A percentile compares a stretch with the other conserved stretches of the same genome.
Conservation (phyloP, 768 basidiomycete species). For the Chalciporus sphaerocephalus region DNA sequence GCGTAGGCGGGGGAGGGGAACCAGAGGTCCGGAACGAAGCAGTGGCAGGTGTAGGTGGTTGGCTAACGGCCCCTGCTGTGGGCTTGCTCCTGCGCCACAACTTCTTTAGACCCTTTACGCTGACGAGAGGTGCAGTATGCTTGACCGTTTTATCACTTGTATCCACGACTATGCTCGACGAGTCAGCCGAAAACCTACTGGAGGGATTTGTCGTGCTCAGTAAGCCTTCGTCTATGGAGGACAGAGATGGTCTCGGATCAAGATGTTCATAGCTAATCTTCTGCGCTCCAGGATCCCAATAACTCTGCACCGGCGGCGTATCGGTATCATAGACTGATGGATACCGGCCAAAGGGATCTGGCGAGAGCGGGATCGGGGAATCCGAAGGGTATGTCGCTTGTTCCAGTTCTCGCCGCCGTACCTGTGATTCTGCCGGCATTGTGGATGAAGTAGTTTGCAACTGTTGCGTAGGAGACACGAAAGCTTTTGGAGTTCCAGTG, state of each 20-base stretch:
- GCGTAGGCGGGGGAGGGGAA: slow-evolving; percentile 33
- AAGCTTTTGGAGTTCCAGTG: slow-evolving; percentile 51
- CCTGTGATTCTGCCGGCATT: slow-evolving; percentile 43
- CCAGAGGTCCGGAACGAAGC: slow-evolving; percentile 30
- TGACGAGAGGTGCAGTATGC: slow-evolving; percentile 51
- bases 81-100: slow-evolving; percentile 73
- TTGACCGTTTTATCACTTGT: slow-evolving; percentile 32
- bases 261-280: slow-evolving; percentile 19
- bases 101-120: slow-evolving; percentile 68
- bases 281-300: slow-evolving; percentile 41
- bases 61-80: slow-evolving; percentile 33
- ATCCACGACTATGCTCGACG: slow-evolving; percentile 36
- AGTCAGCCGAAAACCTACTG: slow-evolving; percentile 78
- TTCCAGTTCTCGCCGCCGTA: slow-evolving; percentile 51
- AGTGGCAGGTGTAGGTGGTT: slow-evolving; percentile 35
- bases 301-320: slow-evolving; percentile 30
- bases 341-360: slow-evolving; percentile 76
- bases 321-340: slow-evolving; percentile 45
- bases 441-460: slow-evolving; percentile 12
- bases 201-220: slow-evolving; percentile 31
- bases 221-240: slow-evolving; percentile 22
- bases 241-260: slow-evolving; percentile 23
- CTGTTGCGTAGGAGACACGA: slow-evolving; percentile 27
- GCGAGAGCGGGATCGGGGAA: slow-evolving; percentile 76
- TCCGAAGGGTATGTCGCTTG: slow-evolving; percentile 41